These are phyloP conservation scores for Pyracantha coccinea DNA, from an alignment of 331 rosid genomes.

Conservation along the genomic window DNA sequence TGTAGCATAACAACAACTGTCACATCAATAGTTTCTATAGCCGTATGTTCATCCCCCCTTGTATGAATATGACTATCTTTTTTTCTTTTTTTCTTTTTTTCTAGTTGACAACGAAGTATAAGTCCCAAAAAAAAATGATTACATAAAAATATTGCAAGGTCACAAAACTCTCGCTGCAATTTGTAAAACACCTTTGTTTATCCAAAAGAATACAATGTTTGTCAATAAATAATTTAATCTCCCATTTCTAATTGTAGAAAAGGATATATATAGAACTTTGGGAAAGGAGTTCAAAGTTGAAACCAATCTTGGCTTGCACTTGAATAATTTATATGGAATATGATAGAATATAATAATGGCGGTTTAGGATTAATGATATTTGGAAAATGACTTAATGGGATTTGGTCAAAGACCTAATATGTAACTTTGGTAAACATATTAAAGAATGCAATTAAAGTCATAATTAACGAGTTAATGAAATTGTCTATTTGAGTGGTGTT, in stretches of 20 bases:
- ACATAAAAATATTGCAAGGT: no score
- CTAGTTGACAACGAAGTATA: no score
- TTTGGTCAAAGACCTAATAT: background rate
- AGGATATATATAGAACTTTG: background rate
- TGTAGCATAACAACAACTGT: no score
- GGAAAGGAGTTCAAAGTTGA: background rate
- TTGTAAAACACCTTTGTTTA: background rate
- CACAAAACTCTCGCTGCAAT: no score
- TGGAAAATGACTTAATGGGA: background rate
- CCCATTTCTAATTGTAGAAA: background rate
- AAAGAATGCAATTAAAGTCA: background rate
- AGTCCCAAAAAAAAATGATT: rapidly evolving
- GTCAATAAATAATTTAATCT: background rate
- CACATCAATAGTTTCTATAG: no score
- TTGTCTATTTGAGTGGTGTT: background rate
- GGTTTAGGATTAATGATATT: background rate
- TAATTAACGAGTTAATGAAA: background rate
- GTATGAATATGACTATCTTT: no score
- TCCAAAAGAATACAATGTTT: background rate
- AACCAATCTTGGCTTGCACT: background rate
- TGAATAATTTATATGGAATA: no score
- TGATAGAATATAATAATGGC: background rate
- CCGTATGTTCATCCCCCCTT: no score
- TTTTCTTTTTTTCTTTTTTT: no score
- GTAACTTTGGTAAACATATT: background rate